Percentiles rank a stretch among this genome's conserved stretches.
Conservation (phyloP, 2,329 filamentous ascomycete genomes). For the Chalaropsis ovoidea region DNA sequence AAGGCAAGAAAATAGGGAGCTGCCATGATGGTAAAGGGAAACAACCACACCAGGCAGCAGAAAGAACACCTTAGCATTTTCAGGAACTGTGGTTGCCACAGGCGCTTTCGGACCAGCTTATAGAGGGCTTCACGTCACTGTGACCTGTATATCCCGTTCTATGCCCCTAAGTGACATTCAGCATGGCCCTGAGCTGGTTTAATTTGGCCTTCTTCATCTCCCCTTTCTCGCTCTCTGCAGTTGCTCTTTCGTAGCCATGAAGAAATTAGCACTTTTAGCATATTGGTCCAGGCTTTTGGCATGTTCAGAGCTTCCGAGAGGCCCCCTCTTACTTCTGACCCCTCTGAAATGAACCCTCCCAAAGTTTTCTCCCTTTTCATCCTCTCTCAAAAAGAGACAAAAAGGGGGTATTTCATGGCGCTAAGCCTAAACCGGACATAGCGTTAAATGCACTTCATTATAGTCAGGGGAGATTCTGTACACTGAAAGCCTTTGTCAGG, state of each 20-base stretch:
- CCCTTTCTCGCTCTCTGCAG: neutral
- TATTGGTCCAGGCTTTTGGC: constrained; percentile 14
- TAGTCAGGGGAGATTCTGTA: constrained; percentile 9
- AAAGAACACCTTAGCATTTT: neutral
- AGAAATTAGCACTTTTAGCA: constrained; percentile 12
- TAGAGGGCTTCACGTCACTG: no score
- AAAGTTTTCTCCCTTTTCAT: constrained; percentile 10
- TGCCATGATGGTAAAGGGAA: neutral
- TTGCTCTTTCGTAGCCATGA: neutral
- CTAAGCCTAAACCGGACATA: constrained; percentile 1
- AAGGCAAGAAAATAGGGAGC: neutral
- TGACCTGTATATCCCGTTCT: no score
- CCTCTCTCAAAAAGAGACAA: constrained; percentile 8
- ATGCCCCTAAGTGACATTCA: neutral
- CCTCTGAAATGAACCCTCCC: constrained; percentile 1
- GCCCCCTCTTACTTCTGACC: neutral
- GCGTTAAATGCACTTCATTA: constrained; percentile 1
- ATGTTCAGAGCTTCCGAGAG: constrained; percentile 3
- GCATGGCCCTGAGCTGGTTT: neutral
- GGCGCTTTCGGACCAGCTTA: no score
- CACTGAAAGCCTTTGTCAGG: constrained; percentile 7
- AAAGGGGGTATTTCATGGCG: neutral
- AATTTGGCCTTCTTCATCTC: neutral
- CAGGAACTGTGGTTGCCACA: no score
- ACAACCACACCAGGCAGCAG: neutral